Percentiles rank a stretch among this genome's conserved stretches.
These are phyloP conservation scores for Cryphonectria radicalis DNA, from an alignment of 2,329 filamentous ascomycete species.

Conservation along the genomic window DNA sequence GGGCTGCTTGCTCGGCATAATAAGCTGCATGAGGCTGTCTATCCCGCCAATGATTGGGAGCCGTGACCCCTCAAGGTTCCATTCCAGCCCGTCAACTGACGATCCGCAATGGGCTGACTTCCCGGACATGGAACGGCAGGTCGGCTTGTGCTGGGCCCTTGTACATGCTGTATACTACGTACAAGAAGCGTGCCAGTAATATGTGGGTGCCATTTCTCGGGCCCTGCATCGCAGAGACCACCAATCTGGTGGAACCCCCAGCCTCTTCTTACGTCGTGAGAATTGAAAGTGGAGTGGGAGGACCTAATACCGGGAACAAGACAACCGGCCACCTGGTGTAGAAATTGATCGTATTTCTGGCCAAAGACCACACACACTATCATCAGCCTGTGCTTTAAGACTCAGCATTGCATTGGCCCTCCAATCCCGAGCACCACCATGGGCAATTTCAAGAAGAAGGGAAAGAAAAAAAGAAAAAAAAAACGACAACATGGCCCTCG, in stretches of 20 bases:
- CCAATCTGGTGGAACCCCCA: not conserved
- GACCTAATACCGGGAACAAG: not conserved
- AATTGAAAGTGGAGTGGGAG: not conserved
- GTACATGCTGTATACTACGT: not conserved
- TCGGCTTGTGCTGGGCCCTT: not conserved
- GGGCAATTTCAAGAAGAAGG: not conserved
- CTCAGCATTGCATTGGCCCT: not conserved
- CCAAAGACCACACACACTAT: not conserved
- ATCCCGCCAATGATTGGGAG: conserved; percentile 14
- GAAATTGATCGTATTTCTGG: conserved; percentile 5
- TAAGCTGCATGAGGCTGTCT: conserved; percentile 11
- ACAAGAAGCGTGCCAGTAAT: conserved; percentile 3
- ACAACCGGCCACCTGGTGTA: not conserved
- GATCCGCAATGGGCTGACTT: conserved; percentile 5
- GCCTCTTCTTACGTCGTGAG: not conserved
- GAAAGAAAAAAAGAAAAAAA: not conserved
- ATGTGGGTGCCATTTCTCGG: not conserved
- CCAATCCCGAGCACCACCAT: not conserved
- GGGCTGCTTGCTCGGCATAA: conserved; percentile 7
- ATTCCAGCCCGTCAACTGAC: conserved; percentile 21
- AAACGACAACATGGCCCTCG: conserved; percentile 8
- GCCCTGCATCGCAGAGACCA: not conserved
- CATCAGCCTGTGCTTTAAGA: conserved; percentile 3
- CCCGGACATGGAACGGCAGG: conserved; percentile 10
- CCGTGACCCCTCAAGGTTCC: conserved; percentile 10